Base-by-base conservation (phyloP, 2,329 filamentous ascomycete genomes). In the Colletotrichum cereale region DNA sequence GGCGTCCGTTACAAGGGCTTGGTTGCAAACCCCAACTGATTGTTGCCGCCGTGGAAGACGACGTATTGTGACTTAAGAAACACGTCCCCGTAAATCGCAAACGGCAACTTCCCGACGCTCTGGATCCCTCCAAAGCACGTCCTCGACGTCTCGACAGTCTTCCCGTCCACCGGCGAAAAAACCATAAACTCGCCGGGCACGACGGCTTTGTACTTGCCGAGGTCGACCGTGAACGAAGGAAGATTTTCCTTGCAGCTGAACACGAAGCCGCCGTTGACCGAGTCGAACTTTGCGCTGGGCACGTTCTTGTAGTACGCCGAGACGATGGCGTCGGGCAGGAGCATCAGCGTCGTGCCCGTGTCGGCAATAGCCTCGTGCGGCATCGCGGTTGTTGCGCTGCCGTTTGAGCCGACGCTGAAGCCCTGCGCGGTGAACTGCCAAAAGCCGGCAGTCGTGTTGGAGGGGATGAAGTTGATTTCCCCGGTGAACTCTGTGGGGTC, bases 321-420 rank as follows among this genome's bases (percentile, higher is more conserved):
- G 73, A 89, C 86, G 71, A 91, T 83, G 40, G 78, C 74, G 66
- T 85, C 78, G 34, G 89, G 88, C 24, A 91, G 80, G 73, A 92
- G 84, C 66, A 92, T 80, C 38, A 93, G 88, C 1, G 90, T 91
- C 67, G 91, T 93, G 65, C 91, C 92, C 2, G 91, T 93, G 82
- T 93, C 91, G 76, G 89, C 89, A 78, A 93, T 92, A 75, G 85
- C 86, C n/a, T 78, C 34, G 69, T 80, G 78, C 1, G 76, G 72
- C 10, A 69, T 52, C 3, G 74, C 71, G 10, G 58, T 63, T 2
- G 38, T 24, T 5, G 74, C 71, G 62, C 67, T 62, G 60, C 47
- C 52, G 31, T 72, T 63, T 10, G 63, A 67, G 63, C 89, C 89
- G 70, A 91, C 77, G 50, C 80, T 80, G 81, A 89, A 91, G 58